Evolutionary conservation across 768 basidiomycete species (phyloP), one percentile per base, ranked within the genome.

Genomic region (Lyophyllum atratum): DNA sequence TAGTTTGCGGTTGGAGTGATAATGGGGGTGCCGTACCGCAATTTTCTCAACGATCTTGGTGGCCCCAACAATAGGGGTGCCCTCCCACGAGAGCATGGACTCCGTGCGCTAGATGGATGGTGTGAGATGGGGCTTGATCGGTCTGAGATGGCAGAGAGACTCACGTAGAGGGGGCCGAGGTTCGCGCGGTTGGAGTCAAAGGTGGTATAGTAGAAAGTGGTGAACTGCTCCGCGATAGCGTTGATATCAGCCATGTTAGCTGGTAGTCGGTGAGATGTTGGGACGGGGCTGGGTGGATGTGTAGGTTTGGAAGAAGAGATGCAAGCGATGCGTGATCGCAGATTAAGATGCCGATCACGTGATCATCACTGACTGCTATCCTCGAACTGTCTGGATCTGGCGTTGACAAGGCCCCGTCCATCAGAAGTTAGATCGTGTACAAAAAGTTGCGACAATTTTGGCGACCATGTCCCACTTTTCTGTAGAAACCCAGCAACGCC

Each of bases 41-140:
- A 98, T 77, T 72, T 98, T 95, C 67, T 88, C 85, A 17, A 77
- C 62, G 70, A 96, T 94, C 19, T 62, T 66, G 0, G 10, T 5
- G 1, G 60, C 70, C 17, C 95, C 93, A 51, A 80, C 76, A 61
- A 86, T 72, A 21, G 79, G 85, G 28, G 63, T 43, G 14, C 80
- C 82, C 74, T 98, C 95, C 73, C 83, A 98, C 7, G 88, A 84
- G 66, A 98, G 75, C 92, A 95, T 96, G 11, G 95, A 98, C 52
- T 64, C 47, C 12, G 78, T 74, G 59, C 94, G 85, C 96, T 98
- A 70, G 40, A 64, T 53, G 61, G 68, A 67, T 66, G 37, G 54
- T 61, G 58, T 63, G 55, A 71, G 70, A 73, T 71, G 49, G 58
- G 54, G 56, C 49, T n/a, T 50, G 60, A 63, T 59, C 40, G 24